Conservation (phyloP, 306 rosid genomes). For the Quercus ilex region DNA sequence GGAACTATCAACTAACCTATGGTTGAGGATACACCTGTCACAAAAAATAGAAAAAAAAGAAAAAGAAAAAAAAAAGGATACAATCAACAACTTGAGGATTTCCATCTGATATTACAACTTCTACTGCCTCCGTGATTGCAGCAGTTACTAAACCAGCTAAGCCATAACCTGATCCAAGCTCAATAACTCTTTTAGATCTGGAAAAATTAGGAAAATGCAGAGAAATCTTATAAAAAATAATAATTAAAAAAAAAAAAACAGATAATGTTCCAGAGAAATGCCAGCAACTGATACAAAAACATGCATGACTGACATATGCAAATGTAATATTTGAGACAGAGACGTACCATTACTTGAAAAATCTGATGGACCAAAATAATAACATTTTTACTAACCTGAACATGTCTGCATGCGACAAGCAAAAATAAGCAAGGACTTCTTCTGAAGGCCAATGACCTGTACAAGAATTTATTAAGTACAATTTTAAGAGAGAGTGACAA, state of each 20-base stretch:
- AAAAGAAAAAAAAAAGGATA: constrained; percentile 51
- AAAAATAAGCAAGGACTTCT: constrained; percentile 87
- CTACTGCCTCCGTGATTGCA: constrained; percentile 70
- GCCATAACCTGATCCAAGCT: constrained; percentile 96
- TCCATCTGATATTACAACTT: constrained; percentile 90
- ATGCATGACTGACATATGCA: constrained; percentile 1
- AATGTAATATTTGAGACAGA: constrained; percentile 10
- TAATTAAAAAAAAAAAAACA: constrained; percentile 13
- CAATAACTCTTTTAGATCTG: constrained; percentile 85
- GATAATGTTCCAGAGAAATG: constrained; percentile 15
- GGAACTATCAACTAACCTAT: background rate
- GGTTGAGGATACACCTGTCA: background rate
- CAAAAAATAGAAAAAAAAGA: background rate
- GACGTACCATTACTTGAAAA: background rate
- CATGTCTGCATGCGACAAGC: constrained; percentile 53
- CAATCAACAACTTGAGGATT: constrained; percentile 92
- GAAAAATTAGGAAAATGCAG: constrained; percentile 5
- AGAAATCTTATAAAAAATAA: constrained; percentile 11
- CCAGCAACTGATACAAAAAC: constrained; percentile 5
- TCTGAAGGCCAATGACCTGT: constrained; percentile 99
- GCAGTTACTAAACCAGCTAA: constrained; percentile 89
- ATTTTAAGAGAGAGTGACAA: background rate
- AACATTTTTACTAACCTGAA: constrained; percentile 51
- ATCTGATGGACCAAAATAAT: background rate
- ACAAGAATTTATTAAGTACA: constrained; percentile 18